These are phyloP conservation scores for Stentor roeselii DNA, from an alignment of 73 alveolate genomes.

Conservation along the genomic window DNA sequence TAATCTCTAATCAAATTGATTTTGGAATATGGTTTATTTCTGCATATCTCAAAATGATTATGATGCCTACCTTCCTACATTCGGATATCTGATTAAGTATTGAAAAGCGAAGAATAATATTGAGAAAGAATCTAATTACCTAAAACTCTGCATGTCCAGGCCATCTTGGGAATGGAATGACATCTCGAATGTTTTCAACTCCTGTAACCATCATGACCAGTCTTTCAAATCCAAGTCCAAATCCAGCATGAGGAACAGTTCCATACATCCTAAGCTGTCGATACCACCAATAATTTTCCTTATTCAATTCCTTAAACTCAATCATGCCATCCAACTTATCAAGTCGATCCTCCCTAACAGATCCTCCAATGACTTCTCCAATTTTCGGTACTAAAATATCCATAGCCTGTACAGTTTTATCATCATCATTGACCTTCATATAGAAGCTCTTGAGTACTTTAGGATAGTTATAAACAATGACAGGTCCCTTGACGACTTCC, in stretches of 20 bases:
- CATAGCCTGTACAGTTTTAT: slow-evolving; percentile 98
- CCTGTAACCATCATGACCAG: slow-evolving; percentile 97
- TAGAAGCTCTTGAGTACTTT: slow-evolving; percentile 97
- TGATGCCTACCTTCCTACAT: no score
- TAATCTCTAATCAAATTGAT: no score
- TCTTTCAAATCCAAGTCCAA: slow-evolving; percentile 99
- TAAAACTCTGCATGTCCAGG: slow-evolving; percentile 99
- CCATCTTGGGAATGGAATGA: slow-evolving; percentile 99
- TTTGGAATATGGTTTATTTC: no score
- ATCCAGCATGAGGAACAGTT: slow-evolving; percentile 97
- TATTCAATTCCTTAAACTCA: slow-evolving; percentile 47
- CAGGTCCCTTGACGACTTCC: slow-evolving; percentile 93
- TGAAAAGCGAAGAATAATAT: no score
- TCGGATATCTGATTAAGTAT: no score
- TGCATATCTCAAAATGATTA: no score
- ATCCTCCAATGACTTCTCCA: slow-evolving; percentile 99
- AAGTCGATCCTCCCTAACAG: slow-evolving; percentile 98
- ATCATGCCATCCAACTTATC: slow-evolving; percentile 56
- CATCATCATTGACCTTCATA: slow-evolving; percentile 96
- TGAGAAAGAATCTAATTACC: no score
- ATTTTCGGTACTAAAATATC: slow-evolving; percentile 97
- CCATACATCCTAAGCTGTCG: slow-evolving; percentile 90
- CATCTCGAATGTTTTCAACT: slow-evolving; percentile 98
- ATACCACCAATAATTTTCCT: slow-evolving; percentile 95
- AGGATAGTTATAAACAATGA: slow-evolving; percentile 97